Evolutionary conservation across 2,329 filamentous ascomycete species (phyloP).

Genomic region (Huntiella savannae): DNA sequence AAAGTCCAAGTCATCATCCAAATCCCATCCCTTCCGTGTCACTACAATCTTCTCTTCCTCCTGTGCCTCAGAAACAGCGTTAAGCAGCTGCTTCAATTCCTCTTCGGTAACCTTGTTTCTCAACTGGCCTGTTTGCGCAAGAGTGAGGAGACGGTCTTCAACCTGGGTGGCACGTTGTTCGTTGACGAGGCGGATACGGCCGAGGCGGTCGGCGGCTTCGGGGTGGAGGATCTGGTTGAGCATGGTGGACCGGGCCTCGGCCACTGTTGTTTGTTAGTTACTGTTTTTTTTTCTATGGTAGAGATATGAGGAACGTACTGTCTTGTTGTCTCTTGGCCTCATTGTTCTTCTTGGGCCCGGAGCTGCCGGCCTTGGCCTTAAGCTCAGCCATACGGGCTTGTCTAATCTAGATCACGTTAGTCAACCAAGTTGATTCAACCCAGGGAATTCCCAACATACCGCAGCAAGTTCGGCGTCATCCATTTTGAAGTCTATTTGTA

Average conservation of each 20-base stretch:
- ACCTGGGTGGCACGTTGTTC: conserved; percentile 75
- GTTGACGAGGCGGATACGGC: conserved; percentile 89
- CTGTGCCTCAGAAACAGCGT: conserved; percentile 62
- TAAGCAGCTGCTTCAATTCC: conserved; percentile 81
- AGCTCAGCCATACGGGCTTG: conserved; percentile 86
- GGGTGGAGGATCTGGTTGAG: conserved; percentile 88
- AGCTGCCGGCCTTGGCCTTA: conserved; percentile 47
- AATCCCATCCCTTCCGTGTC: conserved; percentile 64
- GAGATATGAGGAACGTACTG: conserved; percentile 16
- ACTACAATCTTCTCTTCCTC: conserved; percentile 76
- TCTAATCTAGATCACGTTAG: conserved; percentile 46
- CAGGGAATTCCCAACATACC: not conserved
- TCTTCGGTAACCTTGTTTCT: conserved; percentile 74
- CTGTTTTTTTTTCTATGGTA: not conserved
- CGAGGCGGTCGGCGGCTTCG: conserved; percentile 79
- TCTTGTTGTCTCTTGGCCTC: conserved; percentile 23
- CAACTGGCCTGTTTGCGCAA: conserved; percentile 75
- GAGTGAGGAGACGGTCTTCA: conserved; percentile 81
- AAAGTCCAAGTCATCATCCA: conserved; percentile 59
- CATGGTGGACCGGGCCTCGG: conserved; percentile 56
- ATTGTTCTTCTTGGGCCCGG: conserved; percentile 36
- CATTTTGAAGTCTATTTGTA: conserved; percentile 16
- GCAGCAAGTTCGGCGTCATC: conserved; percentile 9
- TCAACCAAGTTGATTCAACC: not conserved
- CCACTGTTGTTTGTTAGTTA: conserved; percentile 14